These are phyloP conservation scores for Strigomonas culicis DNA, from an alignment of 208 protist genomes.

Conservation along the genomic window DNA sequence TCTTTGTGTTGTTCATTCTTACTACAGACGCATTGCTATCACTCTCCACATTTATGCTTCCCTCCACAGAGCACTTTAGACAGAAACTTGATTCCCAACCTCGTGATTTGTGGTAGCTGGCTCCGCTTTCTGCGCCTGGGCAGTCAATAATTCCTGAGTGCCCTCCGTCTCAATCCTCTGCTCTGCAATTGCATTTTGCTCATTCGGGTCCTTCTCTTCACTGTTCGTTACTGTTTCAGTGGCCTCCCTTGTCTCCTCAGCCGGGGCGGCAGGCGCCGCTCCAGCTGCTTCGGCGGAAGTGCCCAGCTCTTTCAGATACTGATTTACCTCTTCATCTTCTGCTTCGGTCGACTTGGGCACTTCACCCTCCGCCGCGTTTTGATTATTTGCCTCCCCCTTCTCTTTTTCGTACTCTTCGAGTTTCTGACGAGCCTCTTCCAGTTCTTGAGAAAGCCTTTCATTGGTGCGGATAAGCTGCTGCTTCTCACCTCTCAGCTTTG, in stretches of 20 bases:
- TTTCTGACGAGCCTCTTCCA: conserved; percentile 39
- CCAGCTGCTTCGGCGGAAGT: background rate
- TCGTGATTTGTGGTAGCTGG: background rate
- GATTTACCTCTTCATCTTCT: conserved; percentile 19
- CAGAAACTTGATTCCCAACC: background rate
- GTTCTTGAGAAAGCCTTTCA: conserved; percentile 46
- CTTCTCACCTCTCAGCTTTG: conserved; percentile 56
- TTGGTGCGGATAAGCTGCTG: conserved; percentile 44
- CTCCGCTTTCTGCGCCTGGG: background rate
- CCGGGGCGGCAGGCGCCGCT: conserved; percentile 6
- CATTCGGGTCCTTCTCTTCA: background rate
- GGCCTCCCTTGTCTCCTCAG: conserved; percentile 4
- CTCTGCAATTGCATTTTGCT: background rate
- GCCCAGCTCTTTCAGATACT: conserved; percentile 25
- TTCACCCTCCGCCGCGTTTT: no score
- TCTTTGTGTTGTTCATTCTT: background rate
- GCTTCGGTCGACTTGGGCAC: no score
- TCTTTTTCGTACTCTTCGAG: conserved; percentile 30
- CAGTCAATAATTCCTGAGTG: background rate
- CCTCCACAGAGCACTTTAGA: background rate
- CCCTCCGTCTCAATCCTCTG: conserved; percentile 14
- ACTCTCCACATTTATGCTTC: background rate
- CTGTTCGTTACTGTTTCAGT: background rate
- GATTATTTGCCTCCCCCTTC: conserved; percentile 8
- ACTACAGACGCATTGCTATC: background rate